These are phyloP conservation scores for Leccinum fuscescens DNA, from an alignment of 1,284 basidiomycete genomes.

Conservation along the genomic window DNA sequence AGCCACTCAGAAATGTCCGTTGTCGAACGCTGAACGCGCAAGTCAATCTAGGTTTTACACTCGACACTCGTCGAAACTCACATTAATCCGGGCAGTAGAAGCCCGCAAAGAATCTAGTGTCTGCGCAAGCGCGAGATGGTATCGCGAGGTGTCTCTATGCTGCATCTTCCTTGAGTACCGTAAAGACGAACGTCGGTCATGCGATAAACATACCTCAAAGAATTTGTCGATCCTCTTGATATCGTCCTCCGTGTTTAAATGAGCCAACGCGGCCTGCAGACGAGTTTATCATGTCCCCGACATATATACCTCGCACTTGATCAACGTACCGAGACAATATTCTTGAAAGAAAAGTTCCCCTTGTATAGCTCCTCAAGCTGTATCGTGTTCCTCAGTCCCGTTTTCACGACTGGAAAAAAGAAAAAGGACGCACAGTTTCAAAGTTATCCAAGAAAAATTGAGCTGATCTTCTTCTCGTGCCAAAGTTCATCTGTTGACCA, in stretches of 20 bases:
- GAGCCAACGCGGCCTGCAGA: slow-evolving; percentile 53
- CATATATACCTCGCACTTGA: background rate
- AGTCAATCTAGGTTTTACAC: background rate
- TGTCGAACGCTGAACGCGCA: slow-evolving; percentile 46
- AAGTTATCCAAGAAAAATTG: slow-evolving; percentile 61
- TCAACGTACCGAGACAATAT: slow-evolving; percentile 48
- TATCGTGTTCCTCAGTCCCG: slow-evolving; percentile 19
- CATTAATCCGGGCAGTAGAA: slow-evolving; percentile 58
- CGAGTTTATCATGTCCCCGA: background rate
- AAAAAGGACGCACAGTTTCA: slow-evolving; percentile 46
- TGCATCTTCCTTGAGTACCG: slow-evolving; percentile 26
- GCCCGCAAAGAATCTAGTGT: slow-evolving; percentile 65
- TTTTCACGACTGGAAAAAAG: background rate
- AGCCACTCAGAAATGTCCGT: slow-evolving; percentile 64
- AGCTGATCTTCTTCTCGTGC: slow-evolving; percentile 34
- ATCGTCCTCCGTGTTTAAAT: slow-evolving; percentile 70
- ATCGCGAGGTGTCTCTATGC: slow-evolving; percentile 66
- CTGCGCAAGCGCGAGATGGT: slow-evolving; percentile 62
- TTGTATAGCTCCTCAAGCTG: slow-evolving; percentile 73
- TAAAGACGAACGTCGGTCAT: background rate
- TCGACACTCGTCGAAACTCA: slow-evolving; percentile 28
- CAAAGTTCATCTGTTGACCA: slow-evolving; percentile 38
- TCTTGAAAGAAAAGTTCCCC: slow-evolving; percentile 60
- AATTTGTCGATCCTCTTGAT: slow-evolving; percentile 63
- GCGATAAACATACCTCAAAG: slow-evolving; percentile 50